Evolutionary conservation across 225 moss, liverwort and hornwort species (phyloP).

Genomic region (Physcomitrium patens): DNA sequence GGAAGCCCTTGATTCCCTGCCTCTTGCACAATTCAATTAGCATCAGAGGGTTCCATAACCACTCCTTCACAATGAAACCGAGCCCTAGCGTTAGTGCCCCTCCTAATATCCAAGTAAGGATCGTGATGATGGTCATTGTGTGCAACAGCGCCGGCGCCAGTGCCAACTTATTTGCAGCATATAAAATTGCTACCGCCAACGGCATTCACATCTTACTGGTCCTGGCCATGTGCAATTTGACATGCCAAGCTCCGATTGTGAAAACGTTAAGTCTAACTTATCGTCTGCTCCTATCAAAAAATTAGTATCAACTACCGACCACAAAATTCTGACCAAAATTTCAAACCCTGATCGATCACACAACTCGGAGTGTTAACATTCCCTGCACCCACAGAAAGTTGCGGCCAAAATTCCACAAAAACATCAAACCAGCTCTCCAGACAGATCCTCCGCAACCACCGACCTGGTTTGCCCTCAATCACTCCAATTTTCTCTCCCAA

Average conservation of each 20-base stretch:
- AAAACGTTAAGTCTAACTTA: no score
- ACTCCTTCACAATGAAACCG: conserved; percentile 50
- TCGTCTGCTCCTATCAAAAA: neutral
- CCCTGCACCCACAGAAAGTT: neutral
- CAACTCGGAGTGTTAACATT: no score
- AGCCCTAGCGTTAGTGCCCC: conserved; percentile 33
- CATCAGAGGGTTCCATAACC: conserved; percentile 78
- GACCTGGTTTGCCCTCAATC: neutral
- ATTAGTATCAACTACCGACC: no score
- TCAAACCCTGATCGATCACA: neutral
- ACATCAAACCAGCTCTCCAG: neutral
- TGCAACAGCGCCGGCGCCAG: neutral
- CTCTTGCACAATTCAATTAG: conserved; percentile 66
- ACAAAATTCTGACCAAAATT: neutral
- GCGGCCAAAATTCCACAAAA: neutral
- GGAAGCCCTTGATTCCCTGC: conserved; percentile 77
- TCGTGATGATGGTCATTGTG: conserved; percentile 43
- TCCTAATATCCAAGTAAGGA: conserved; percentile 38
- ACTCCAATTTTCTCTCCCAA: neutral
- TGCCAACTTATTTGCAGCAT: conserved; percentile 1
- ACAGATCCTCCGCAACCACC: neutral
- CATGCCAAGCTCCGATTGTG: neutral
- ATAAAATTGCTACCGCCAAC: neutral
- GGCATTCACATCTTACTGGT: conserved; percentile 12
- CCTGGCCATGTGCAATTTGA: conserved; percentile 10